Evolutionary conservation across 495 filamentous ascomycete species (phyloP).

Genomic region (Cryomyces minteri): DNA sequence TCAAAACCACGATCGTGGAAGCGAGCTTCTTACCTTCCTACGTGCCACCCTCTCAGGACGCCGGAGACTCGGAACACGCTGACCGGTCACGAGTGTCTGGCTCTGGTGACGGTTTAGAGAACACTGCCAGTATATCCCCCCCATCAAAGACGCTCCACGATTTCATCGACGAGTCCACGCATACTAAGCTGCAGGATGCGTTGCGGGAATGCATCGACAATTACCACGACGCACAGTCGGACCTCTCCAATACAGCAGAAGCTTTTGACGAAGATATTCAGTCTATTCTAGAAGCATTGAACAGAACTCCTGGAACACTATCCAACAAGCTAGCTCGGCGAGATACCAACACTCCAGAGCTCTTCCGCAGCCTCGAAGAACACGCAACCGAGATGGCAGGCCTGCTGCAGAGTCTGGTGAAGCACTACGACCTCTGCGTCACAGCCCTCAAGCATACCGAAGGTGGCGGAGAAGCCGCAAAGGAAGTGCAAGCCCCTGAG

Average conservation of each 20-base stretch:
- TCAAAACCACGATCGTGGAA: slow-evolving; percentile 38
- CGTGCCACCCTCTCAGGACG: no score
- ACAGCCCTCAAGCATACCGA: slow-evolving; percentile 85
- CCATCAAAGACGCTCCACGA: slow-evolving; percentile 53
- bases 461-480: slow-evolving; percentile 58
- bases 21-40: no score
- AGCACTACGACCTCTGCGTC: slow-evolving; percentile 88
- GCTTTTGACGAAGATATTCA: slow-evolving; percentile 11
- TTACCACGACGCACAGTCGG: slow-evolving; percentile 13
- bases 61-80: no score
- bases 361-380: slow-evolving; percentile 54
- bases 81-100: no score
- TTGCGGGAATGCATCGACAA: slow-evolving; percentile 47
- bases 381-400: slow-evolving; percentile 73
- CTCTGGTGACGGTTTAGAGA: no score
- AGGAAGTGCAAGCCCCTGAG: slow-evolving; percentile 22
- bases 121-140: no score
- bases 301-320: no score
- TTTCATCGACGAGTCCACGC: slow-evolving; percentile 71
- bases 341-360: slow-evolving; percentile 3
- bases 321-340: no score
- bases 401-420: slow-evolving; percentile 63
- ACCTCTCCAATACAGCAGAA: slow-evolving; percentile 8
- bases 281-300: slow-evolving; percentile 3
- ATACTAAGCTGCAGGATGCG: slow-evolving; percentile 45